Base-by-base conservation (phyloP, 2,329 filamentous ascomycete genomes). In the Apiospora phragmitis region DNA sequence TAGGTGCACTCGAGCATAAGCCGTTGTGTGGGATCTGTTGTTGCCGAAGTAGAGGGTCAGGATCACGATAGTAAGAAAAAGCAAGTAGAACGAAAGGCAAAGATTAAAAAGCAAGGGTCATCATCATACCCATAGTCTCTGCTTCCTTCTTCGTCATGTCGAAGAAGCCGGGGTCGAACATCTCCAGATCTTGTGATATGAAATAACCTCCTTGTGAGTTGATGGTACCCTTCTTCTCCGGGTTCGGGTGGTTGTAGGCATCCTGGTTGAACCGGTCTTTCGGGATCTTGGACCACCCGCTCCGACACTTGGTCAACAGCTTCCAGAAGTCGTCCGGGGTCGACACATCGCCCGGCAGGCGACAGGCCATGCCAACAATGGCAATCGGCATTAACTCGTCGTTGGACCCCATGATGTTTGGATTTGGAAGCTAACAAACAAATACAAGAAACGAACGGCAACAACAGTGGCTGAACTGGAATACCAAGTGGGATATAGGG, bases 111-210 rank as follows among this genome's bases (percentile, higher is more conserved):
- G n/a, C 29, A 67, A 55, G 0, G 71, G 35, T 6, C 35, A n/a
- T 72, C 76, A 42, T 71, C 76, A 42, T 69, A 78, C 77, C 79
- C 79, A 83, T 81, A 0, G 77, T 73, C 68, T 78, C 74, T 51
- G 80, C 80, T 67, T 83, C 80, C 21, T 76, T 73, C 49, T 77
- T 75, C 3, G 80, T 80, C 24, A 83, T 81, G 43, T 80, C 77
- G 74, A 81, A 82, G 67, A 82, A 83, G 4, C 74, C 73, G 38
- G 77, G 79, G 71, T 82, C 77, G 70, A 79, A 80, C 65, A 74
- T 70, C 11, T 74, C 71, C 3, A 76, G 69, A 47, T 81, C 78
- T 49, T 77, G 73, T 5, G 73, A 72, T 38, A 82, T 73, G 38
- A 82, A 80, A 69, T 80, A 81, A 2, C 79, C 78, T 5, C 79